Percentiles rank a stretch among this genome's conserved stretches.
phyloP scores from a whole-genome alignment of 768 basidiomycete species.

The Rhizopogon roseolus region DNA sequence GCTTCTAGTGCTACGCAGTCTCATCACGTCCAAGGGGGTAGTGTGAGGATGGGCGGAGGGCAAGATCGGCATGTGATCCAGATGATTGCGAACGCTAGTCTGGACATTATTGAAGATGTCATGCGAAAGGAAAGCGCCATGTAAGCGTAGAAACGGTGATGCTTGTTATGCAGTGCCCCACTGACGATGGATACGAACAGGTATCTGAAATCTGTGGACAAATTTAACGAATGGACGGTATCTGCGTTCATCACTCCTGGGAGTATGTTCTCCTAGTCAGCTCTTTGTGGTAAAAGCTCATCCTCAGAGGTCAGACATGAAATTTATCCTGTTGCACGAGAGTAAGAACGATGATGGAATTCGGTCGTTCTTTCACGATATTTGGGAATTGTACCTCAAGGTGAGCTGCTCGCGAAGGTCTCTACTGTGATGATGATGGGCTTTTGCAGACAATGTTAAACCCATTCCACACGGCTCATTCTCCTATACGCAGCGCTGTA shows the following conservation, averaged over 20 bases:
- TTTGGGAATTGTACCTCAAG: conserved; percentile 98
- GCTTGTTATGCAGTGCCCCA: conserved; percentile 3
- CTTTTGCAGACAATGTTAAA: conserved; percentile 72
- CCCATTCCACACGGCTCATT: conserved; percentile 95
- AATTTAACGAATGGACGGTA: conserved; percentile 98
- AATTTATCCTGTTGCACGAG: conserved; percentile 93
- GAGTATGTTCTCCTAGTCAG: conserved; percentile 51
- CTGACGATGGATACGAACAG: conserved; percentile 35
- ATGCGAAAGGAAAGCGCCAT: conserved; percentile 79
- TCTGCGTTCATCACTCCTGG: conserved; percentile 95
- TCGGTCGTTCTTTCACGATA: conserved; percentile 84
- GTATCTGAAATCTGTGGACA: conserved; percentile 94
- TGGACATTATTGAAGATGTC: conserved; percentile 93
- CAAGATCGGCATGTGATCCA: conserved; percentile 93
- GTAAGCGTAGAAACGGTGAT: conserved; percentile 37
- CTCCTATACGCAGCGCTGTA: conserved; percentile 66
- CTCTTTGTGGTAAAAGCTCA: conserved; percentile 13
- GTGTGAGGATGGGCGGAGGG: conserved; percentile 68
- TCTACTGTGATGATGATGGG: background rate
- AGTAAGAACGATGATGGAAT: conserved; percentile 97
- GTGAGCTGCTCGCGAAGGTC: conserved; percentile 35
- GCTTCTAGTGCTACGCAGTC: conserved; percentile 71
- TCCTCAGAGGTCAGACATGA: conserved; percentile 63
- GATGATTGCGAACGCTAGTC: conserved; percentile 96
- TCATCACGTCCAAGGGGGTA: conserved; percentile 56